A percentile compares a stretch with the other conserved stretches of the same genome.
Conservation (phyloP, 352 stramenopile genomes). For the Globisporangium echinulatum region DNA sequence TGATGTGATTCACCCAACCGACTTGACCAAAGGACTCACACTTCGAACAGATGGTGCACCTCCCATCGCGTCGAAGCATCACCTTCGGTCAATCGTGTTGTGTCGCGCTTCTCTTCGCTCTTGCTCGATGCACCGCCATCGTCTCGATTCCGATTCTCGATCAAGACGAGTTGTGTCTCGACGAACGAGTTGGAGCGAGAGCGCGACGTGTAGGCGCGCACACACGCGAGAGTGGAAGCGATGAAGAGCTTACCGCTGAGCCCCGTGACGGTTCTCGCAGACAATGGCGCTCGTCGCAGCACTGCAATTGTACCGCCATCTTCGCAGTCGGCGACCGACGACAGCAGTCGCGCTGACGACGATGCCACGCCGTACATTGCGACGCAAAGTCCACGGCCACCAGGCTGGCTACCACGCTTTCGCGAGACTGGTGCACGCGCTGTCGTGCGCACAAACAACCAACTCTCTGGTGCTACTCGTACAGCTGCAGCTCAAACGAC, state of each 20-base stretch:
- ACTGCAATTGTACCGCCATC: neutral
- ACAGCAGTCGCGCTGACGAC: neutral
- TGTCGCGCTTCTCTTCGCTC: too few species aligned
- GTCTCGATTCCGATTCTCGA: too few species aligned
- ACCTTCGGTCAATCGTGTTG: too few species aligned
- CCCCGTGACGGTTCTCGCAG: slow-evolving; percentile 10
- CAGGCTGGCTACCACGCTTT: slow-evolving; percentile 8
- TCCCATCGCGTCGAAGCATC: too few species aligned
- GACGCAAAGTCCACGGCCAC: slow-evolving; percentile 5
- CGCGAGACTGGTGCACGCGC: neutral
- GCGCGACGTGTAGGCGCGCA: too few species aligned
- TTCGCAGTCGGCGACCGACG: neutral
- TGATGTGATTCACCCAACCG: too few species aligned
- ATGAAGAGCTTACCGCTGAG: slow-evolving; percentile 10
- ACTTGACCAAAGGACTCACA: too few species aligned
- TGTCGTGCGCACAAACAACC: neutral
- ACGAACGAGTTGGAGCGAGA: too few species aligned
- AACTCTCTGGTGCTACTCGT: neutral
- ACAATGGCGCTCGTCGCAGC: neutral
- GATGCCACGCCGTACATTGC: slow-evolving; percentile 2
- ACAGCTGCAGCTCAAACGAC: neutral
- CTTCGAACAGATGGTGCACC: too few species aligned
- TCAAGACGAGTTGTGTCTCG: too few species aligned
- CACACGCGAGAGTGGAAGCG: neutral
- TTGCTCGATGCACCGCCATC: too few species aligned